Evolutionary conservation across 768 basidiomycete species (phyloP), one percentile per base, ranked within the genome.

Genomic region (Hygrocybe punicea): DNA sequence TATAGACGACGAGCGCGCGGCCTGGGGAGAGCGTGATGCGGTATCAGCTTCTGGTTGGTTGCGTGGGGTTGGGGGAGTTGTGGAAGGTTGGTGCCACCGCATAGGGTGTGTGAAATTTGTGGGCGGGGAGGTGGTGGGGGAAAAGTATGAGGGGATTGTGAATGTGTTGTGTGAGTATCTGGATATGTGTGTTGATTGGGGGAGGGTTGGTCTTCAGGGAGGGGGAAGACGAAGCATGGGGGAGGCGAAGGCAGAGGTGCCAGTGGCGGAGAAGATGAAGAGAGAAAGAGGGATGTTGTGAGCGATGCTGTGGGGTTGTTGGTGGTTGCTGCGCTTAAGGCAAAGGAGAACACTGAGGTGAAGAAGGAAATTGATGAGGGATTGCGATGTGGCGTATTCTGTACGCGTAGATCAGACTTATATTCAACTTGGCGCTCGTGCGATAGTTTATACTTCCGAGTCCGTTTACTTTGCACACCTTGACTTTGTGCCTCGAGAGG

Each of bases 351-450:
- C 66, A 79, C 79, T 61, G 78, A 80, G 59, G 84, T 80, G 16
- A 79, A 73, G 69, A 76, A 82, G 58, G 80, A 82, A 56, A 64
- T 86, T 4, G 83, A 85, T 59, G 71, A 76, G 50, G 86, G 1
- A 82, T 88, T 56, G 85, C 80, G 2, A 82, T 86, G 78, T 86
- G 84, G 83, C 69, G 84, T 46, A 84, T 86, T 51, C 82, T 82
- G 3, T 25, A 37, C n/a, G n/a, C n/a, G n/a, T n/a, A n/a, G n/a
- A n/a, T n/a, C n/a, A n/a, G n/a, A n/a, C n/a, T n/a, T n/a, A n/a
- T n/a, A n/a, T n/a, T n/a, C n/a, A n/a, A n/a, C n/a, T n/a, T n/a
- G n/a, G n/a, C n/a, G n/a, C n/a, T n/a, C n/a, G n/a, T n/a, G n/a
- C n/a, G n/a, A n/a, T n/a, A n/a, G n/a, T n/a, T n/a, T n/a, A n/a